Evolutionary conservation across 257 asterid genomes (phyloP), one percentile per base, ranked within the genome.

Genomic region (Capsicum chinense): DNA sequence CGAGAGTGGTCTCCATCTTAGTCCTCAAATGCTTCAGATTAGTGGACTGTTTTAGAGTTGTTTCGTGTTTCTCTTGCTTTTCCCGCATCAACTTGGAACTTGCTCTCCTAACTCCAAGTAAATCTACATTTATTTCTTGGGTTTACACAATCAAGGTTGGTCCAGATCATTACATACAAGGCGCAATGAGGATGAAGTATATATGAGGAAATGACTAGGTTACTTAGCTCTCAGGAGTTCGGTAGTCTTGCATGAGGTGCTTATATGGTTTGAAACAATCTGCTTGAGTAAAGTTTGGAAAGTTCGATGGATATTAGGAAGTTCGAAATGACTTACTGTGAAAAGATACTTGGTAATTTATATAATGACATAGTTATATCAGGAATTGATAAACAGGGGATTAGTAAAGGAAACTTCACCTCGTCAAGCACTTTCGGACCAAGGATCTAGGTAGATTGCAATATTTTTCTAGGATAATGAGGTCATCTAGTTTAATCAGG

Each of bases 391-490:
- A n/a, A 33, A 33, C 1, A 66, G n/a, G 47, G 73, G 47, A 66
- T 33, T 66, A 33, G n/a, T 47, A 66, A 66, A 66, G 47, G 6
- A 66, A 33, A 21, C 69, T 63, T 19, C 68, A 62, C 21, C 69
- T 10, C 16, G 69, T 63, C 5, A 63, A 66, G 10, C n/a, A 15
- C n/a, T 66, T 66, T 26, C 19, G 33, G 47, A 33, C 73, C n/a
- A 66, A 66, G 73, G 47, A 66, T 33, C 73, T 33, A 66, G 73
- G 47, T 33, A 33, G 73, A 66, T 12, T 66, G 73, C 73, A 33
- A 66, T 66, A 66, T 66, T 66, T 33, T 33, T 64, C n/a, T 66
- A 33, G 73, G 73, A 63, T 66, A 39, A 66, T 33, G 73, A 66
- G 73, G 42, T 12, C 42, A 33, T 33, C 73, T 13, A 66, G 47